Evolutionary conservation across 768 basidiomycete genomes (phyloP).

Genomic region (Psilocybe azurescens): DNA sequence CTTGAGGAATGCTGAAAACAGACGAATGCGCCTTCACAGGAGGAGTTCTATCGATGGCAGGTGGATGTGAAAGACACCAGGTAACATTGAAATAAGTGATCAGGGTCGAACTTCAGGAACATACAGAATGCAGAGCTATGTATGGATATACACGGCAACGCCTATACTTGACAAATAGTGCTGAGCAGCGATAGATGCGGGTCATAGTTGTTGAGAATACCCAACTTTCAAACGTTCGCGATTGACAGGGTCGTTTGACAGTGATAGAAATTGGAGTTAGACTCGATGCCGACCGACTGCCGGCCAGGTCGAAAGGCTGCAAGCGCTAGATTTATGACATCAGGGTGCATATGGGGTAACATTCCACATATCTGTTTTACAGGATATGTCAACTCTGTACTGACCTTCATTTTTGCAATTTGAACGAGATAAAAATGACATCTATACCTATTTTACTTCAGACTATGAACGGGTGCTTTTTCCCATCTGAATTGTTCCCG

Average conservation of each 20-base stretch:
- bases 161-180: not conserved
- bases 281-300: not conserved
- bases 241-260: slow-evolving; percentile 1
- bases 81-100: not conserved
- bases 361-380: not conserved
- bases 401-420: not conserved
- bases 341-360: slow-evolving; percentile 1
- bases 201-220: not conserved
- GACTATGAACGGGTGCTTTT: not conserved
- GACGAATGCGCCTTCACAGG: not conserved
- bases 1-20: not conserved
- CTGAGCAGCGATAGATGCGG: not conserved
- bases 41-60: not conserved
- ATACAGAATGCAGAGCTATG: not conserved
- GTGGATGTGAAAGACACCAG: not conserved
- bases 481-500: not conserved
- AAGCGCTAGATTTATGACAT: not conserved
- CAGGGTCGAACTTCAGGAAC: not conserved
- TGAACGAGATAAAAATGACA: not conserved
- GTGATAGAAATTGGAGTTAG: not conserved
- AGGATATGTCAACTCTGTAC: slow-evolving; percentile 6
- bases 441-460: not conserved
- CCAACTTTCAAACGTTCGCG: not conserved
- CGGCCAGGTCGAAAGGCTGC: not conserved
- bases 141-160: not conserved